Base-by-base conservation (phyloP, 257 asterid species). In the Datura wrightii region DNA sequence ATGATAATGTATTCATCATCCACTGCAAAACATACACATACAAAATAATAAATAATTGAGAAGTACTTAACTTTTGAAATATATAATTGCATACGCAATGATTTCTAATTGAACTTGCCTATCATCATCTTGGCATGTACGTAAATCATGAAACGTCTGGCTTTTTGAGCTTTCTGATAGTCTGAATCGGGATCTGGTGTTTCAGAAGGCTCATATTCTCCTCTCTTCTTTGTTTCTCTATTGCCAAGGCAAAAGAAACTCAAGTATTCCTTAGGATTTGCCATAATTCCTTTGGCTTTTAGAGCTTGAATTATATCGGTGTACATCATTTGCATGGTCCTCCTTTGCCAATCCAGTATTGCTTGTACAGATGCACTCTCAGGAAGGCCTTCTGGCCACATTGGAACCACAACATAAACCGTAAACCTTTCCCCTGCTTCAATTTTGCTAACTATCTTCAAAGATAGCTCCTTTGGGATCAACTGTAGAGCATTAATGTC, bases 361-460 rank as follows among this genome's bases (percentile, higher is more conserved):
- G 80, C 59, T 74, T 74, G 80, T 74, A 74, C 80, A 48, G 80
- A 74, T 74, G 42, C 80, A 69, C 81, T 67, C 69, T 69, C 81
- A 50, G 85, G 85, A 15, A 69, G 78, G 6, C 85, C 85, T 19
- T 83, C 85, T 10, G 85, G 85, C 82, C 85, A 83, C 85, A 83
- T 83, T 18, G 85, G 85, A 60, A 83, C 55, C 60, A 69, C 85
- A 69, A 83, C 55, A 69, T 83, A 83, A 44, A 19, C 85, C 10
- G 85, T 67, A 48, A 74, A 74, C 80, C 80, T 74, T 74, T 74
- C 80, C 59, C 80, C 80, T 74, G 59, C 59, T 74, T 74, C 80
- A 15, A 74, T 74, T 52, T 74, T 74, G 42, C 42, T 74, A 0
- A 74, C 11, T 74, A 74, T 67, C 81, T 83, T 83, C 52, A 83